Percentiles rank a stretch among this genome's conserved stretches.
These are phyloP conservation scores for Tulasnella sp. DNA, from an alignment of 768 basidiomycete species.

Conservation along the genomic window DNA sequence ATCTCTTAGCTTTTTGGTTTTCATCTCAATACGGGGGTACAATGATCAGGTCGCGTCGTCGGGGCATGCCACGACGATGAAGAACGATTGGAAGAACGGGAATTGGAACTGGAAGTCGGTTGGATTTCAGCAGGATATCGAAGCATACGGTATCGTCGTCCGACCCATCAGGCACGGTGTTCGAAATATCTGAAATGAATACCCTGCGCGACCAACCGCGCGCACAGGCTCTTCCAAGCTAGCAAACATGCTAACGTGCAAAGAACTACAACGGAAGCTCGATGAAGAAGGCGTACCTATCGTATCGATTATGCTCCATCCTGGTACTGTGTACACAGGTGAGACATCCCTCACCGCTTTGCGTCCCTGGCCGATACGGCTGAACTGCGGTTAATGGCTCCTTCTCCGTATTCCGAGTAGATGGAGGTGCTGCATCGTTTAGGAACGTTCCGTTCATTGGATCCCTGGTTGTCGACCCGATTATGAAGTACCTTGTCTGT, in stretches of 20 bases:
- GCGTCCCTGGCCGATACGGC: not conserved
- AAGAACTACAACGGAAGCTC: slow-evolving; percentile 50
- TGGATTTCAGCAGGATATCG: not conserved
- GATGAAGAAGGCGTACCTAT: slow-evolving; percentile 42
- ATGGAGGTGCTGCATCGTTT: not conserved
- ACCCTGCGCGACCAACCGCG: not conserved
- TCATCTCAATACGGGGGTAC: not conserved
- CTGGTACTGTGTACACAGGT: slow-evolving; percentile 40
- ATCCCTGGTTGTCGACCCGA: not conserved
- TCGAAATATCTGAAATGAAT: not conserved
- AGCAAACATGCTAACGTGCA: slow-evolving; percentile 50
- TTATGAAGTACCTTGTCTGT: slow-evolving; percentile 4
- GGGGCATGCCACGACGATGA: not conserved
- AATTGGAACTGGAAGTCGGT: not conserved
- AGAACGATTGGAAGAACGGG: slow-evolving; percentile 3
- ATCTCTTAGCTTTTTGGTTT: not conserved
- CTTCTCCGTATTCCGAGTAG: not conserved
- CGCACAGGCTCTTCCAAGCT: slow-evolving; percentile 53
- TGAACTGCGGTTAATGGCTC: not conserved
- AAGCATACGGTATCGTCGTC: not conserved
- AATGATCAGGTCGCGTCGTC: not conserved
- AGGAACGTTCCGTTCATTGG: not conserved
- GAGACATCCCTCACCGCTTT: not conserved
- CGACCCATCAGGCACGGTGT: not conserved
- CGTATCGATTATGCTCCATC: slow-evolving; percentile 45